Conservation (phyloP, 257 asterid species). For the Vinca minor region DNA sequence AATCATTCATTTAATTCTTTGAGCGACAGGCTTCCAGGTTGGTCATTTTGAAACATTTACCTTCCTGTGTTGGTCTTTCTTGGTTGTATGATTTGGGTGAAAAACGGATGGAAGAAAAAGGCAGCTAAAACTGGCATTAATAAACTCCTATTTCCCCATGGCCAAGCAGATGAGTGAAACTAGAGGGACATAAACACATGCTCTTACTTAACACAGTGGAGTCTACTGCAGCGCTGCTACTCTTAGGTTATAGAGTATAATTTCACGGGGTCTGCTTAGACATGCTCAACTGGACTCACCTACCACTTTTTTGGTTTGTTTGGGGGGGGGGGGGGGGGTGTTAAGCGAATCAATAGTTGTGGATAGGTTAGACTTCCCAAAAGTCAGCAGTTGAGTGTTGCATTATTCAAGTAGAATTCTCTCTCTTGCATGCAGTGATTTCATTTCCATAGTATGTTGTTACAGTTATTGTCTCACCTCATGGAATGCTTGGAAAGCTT, state of each 20-base stretch:
- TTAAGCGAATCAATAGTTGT: too few relatives aligned
- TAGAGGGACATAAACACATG: conserved; percentile 1
- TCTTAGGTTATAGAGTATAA: background rate
- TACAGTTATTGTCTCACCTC: conserved; percentile 91
- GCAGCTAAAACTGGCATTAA: background rate
- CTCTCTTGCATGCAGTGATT: conserved; percentile 7
- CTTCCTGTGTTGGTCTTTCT: conserved; percentile 2
- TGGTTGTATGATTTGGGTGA: background rate
- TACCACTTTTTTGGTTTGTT: background rate
- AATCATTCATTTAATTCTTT: conserved; percentile 42
- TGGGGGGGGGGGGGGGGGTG: too few relatives aligned
- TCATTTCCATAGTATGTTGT: conserved; percentile 14
- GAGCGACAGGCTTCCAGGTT: conserved; percentile 62
- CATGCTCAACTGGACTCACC: background rate
- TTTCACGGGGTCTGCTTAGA: background rate
- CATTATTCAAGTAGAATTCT: background rate
- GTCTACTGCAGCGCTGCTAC: background rate
- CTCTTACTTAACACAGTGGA: background rate
- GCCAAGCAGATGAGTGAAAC: background rate
- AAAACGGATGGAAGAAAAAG: too few relatives aligned
- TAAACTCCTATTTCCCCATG: background rate
- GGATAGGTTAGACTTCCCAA: background rate
- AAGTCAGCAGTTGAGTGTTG: background rate
- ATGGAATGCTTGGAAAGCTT: conserved; percentile 96
- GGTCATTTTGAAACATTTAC: conserved; percentile 5